These are phyloP conservation scores for Nakataea oryzae DNA, from an alignment of 2,329 filamentous ascomycete species.

Conservation along the genomic window DNA sequence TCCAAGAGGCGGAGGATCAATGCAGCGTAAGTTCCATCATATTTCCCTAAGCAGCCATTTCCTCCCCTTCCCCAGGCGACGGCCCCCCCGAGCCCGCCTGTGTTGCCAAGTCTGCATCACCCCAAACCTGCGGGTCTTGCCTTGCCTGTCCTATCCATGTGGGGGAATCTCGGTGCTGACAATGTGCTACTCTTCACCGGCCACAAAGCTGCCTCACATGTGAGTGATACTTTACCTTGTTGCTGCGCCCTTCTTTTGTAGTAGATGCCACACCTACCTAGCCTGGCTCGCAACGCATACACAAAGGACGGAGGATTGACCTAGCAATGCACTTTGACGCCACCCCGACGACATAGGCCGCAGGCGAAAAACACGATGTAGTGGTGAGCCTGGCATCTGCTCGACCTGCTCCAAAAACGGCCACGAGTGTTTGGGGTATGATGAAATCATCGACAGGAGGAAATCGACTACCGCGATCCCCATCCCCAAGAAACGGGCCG, in stretches of 20 bases:
- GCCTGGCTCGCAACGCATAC: not conserved
- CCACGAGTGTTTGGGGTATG: conserved; percentile 59
- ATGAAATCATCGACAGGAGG: conserved; percentile 39
- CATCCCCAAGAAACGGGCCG: not conserved
- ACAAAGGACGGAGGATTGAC: not conserved
- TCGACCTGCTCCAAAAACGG: conserved; percentile 64
- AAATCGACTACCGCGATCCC: conserved; percentile 13
- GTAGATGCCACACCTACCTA: not conserved
- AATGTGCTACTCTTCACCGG: not conserved
- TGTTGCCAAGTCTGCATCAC: not conserved
- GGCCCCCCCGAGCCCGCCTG: not conserved
- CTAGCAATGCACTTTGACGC: not conserved
- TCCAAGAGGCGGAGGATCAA: conserved; percentile 71
- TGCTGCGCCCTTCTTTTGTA: not conserved
- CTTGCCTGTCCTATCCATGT: too few relatives aligned
- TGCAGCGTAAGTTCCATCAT: conserved; percentile 52
- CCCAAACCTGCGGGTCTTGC: not conserved
- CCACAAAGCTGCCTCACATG: conserved; percentile 51
- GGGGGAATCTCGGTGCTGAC: not conserved
- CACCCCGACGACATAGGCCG: conserved; percentile 28
- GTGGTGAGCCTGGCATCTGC: conserved; percentile 61
- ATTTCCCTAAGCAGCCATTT: not conserved
- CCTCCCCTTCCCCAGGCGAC: not conserved
- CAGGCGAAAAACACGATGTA: conserved; percentile 66
- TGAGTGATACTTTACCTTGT: not conserved